Base-by-base conservation (phyloP, 169 alveolate genomes). In the Eimeria tenella region DNA sequence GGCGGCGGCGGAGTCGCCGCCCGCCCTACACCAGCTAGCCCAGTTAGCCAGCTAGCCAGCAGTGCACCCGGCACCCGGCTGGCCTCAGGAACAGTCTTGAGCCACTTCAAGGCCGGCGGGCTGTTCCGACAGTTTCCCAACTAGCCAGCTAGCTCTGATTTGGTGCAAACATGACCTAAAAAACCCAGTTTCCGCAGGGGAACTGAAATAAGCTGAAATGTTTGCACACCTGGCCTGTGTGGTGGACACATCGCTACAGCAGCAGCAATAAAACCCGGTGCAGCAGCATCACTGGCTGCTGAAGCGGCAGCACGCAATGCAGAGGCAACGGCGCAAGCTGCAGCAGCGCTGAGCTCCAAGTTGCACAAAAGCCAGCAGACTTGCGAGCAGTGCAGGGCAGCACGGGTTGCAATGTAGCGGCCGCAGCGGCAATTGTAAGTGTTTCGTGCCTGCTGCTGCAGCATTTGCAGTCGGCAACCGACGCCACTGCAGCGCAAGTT, bases 251-350 rank as follows among this genome's bases (percentile, higher is more conserved):
- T 4, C 50, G 81, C 81, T n/a, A 9, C 17, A 31, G 42, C 50
- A 71, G 81, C 21, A 21, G 84, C 84, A 25, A 56, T 10, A 31
- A 21, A 23, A 74, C 23, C 55, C 23, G 42, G n/a, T 74, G 21
- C 19, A 74, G 60, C 84, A 74, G 84, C 77, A 68, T 31, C 65
- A 68, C 21, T 58, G 68, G 11, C 68, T 58, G 68, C 68, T 58
- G 68, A 1, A 58, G 3, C 21, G 21, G 68, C 68, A 58, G 19
- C 68, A 58, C 21, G 0, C 42, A 2, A 31, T 31, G 42, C 42
- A 31, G 2, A 31, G 42, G 42, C 42, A 31, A 31, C 68, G 11
- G 19, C 68, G 68, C 11, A 17, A 1, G 68, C 68, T 58, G 68
- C 68, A 58, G 68, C 68, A 58, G 68, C 21, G 68, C 68, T 58